These are phyloP conservation scores for Fusarium burgessii DNA, from an alignment of 2,329 filamentous ascomycete species.

Conservation along the genomic window DNA sequence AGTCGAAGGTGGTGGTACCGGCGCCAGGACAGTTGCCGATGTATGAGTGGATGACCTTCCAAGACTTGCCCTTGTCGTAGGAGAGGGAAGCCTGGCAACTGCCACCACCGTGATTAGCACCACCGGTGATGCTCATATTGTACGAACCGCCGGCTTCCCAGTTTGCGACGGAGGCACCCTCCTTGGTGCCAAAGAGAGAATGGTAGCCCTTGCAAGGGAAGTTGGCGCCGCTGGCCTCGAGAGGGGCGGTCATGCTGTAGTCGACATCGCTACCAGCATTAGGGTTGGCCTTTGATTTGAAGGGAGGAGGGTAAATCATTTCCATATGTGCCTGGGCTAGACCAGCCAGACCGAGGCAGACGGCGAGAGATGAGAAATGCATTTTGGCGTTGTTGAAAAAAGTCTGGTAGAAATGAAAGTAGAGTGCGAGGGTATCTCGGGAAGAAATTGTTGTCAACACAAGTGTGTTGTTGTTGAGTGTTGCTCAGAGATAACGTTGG, in stretches of 20 bases:
- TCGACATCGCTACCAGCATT: constrained; percentile 65
- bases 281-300: constrained; percentile 66
- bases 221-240: constrained; percentile 69
- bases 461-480: constrained; percentile 15
- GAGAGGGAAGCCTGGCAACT: constrained; percentile 82
- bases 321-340: constrained; percentile 67
- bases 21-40: constrained; percentile 65
- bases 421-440: constrained; percentile 31
- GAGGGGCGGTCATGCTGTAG: constrained; percentile 78
- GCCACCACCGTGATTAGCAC: constrained; percentile 74
- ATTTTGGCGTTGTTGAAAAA: constrained; percentile 47
- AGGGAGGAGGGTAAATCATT: constrained; percentile 64
- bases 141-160: constrained; percentile 73
- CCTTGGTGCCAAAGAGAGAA: constrained; percentile 59
- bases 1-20: constrained; percentile 67
- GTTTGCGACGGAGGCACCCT: constrained; percentile 66
- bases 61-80: constrained; percentile 77
- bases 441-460: constrained; percentile 12
- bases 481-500: constrained; percentile 16
- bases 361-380: constrained; percentile 55
- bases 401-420: not conserved
- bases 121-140: constrained; percentile 73
- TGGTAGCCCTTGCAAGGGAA: constrained; percentile 81
- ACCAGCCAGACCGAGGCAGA: constrained; percentile 57
- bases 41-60: constrained; percentile 74